These are phyloP conservation scores for Aspergillus eucalypticola DNA, from an alignment of 2,329 filamentous ascomycete species.

Conservation along the genomic window DNA sequence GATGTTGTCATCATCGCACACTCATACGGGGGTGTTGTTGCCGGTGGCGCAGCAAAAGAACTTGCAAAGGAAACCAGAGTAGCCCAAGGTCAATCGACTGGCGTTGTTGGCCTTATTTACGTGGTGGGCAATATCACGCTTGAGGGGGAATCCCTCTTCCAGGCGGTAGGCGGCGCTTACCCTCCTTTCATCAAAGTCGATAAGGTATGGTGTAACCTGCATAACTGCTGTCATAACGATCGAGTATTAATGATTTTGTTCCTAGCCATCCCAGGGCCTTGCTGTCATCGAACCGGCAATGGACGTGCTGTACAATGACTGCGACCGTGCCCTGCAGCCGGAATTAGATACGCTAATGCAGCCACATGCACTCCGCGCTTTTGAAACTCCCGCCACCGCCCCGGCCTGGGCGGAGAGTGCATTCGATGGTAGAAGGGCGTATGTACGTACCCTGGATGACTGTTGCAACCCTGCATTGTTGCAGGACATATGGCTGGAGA, in stretches of 20 bases:
- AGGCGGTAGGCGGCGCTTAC: conserved; percentile 9
- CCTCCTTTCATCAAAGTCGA: conserved; percentile 11
- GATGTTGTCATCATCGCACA: conserved; percentile 11
- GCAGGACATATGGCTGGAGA: conserved; percentile 11
- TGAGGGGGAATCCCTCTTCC: conserved; percentile 5
- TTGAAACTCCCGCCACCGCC: conserved; percentile 7
- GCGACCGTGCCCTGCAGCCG: conserved; percentile 2
- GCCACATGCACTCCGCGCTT: conserved; percentile 10
- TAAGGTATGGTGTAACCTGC: conserved; percentile 1
- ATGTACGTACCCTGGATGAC: conserved; percentile 9
- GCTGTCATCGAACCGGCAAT: conserved; percentile 8
- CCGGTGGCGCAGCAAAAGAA: conserved; percentile 6
- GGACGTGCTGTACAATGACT: conserved; percentile 11
- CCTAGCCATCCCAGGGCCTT: conserved; percentile 6
- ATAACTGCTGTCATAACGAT: not conserved
- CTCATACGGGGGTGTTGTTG: conserved; percentile 11
- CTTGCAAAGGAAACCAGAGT: conserved; percentile 2
- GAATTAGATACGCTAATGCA: conserved; percentile 6
- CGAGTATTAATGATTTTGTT: not conserved
- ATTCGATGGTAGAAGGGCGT: conserved; percentile 9
- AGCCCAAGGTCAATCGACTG: conserved; percentile 3
- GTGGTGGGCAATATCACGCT: conserved; percentile 10
- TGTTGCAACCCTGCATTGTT: conserved; percentile 6
- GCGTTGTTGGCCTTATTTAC: conserved; percentile 7
- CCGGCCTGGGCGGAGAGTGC: conserved; percentile 12